Evolutionary conservation across 2,329 filamentous ascomycete species (phyloP).

Genomic region (Penicillium corylophilum): DNA sequence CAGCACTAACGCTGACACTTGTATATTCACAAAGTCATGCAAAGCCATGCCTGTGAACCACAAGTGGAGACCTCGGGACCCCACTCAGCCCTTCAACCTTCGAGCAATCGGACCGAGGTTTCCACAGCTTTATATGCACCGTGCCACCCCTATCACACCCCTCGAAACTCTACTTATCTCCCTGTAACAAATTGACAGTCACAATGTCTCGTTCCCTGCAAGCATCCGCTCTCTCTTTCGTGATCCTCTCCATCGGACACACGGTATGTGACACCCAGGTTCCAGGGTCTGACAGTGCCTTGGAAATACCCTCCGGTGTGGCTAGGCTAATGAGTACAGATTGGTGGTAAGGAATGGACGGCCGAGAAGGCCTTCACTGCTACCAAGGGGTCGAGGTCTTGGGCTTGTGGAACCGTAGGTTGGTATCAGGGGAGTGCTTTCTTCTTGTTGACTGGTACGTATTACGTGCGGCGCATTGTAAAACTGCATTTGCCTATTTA

Average conservation of each 20-base stretch:
- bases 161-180: neutral
- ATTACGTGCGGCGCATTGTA: neutral
- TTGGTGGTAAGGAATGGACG: conserved; percentile 23
- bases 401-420: conserved; percentile 24
- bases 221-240: conserved; percentile 19
- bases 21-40: neutral
- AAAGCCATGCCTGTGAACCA: neutral
- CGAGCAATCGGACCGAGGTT: conserved; percentile 3
- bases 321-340: conserved; percentile 4
- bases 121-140: neutral
- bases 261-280: conserved; percentile 17
- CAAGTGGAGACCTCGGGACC: neutral
- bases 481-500: neutral
- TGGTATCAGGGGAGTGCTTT: conserved; percentile 46
- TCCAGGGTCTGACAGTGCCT: neutral
- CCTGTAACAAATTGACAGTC: neutral
- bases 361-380: conserved; percentile 25
- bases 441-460: conserved; percentile 24
- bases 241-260: conserved; percentile 24
- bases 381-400: conserved; percentile 20
- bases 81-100: neutral
- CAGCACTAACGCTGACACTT: neutral
- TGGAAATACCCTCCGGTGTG: neutral
- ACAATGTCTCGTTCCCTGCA: conserved; percentile 15
- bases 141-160: neutral